Base-by-base conservation (phyloP, 169 alveolate genomes). In the Theileria orientalis region DNA sequence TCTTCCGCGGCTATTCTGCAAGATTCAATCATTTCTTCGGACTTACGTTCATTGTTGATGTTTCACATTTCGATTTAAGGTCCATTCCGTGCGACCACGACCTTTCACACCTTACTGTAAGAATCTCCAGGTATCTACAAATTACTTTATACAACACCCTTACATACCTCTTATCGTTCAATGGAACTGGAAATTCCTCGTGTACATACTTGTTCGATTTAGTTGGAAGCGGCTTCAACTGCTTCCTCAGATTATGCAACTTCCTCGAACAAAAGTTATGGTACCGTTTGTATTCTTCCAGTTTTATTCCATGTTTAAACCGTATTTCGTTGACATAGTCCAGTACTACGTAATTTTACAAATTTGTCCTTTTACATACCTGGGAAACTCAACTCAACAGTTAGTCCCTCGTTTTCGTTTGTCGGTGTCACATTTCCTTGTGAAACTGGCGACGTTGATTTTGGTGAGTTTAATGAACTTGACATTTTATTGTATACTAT, bases 281-380 rank as follows among this genome's bases (percentile, higher is more conserved):
- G 51, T 44, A 82, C n/a, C 85, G 79, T 14, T 82, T 69, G 35
- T 82, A 82, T 30, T 82, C 89, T 57, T 82, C 89, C 30, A 49
- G 44, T 16, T 62, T 69, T 3, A 82, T 51, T n/a, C 89, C 89
- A 66, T 74, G 89, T 57, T 74, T 82, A 61, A 67, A 82, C 29
- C 89, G 29, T n/a, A 42, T 33, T n/a, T 32, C 70, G 42, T 74
- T 73, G 49, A 82, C 74, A 35, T 82, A 74, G 70, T 74, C 85
- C 68, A 82, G 59, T 0, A 82, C 89, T 82, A 46, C 19, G 41
- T 21, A 35, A 52, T 3, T 52, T 9, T 56, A 14, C 8, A 16
- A 19, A 47, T 70, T 21, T 13, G 33, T 3, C 40, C 25, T 19
- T 14, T 9, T 1, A 56, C 78, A 2, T 68, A 82, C 89, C 85